Evolutionary conservation across 1,284 basidiomycete species (phyloP).

Genomic region (Irpex rosettiformis): DNA sequence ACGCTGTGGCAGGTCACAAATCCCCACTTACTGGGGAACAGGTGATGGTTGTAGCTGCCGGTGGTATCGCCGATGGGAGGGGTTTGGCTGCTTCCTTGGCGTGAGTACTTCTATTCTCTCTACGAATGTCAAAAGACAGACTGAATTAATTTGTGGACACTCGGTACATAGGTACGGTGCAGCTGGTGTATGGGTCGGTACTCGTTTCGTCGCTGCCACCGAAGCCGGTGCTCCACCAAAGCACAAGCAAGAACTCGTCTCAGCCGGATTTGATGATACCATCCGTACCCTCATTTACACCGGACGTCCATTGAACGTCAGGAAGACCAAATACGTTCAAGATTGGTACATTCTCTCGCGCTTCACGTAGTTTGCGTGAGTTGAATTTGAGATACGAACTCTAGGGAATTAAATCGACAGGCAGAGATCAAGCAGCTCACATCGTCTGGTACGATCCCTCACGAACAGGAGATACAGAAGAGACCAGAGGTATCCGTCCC

Average conservation of each 20-base stretch:
- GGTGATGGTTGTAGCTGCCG: slow-evolving; percentile 77
- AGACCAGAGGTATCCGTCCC: slow-evolving; percentile 67
- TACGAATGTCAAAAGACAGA: no score
- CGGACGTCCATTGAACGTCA: slow-evolving; percentile 81
- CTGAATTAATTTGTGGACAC: no score
- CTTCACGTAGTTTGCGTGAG: no score
- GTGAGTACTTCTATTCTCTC: slow-evolving; percentile 35
- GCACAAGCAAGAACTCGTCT: slow-evolving; percentile 72
- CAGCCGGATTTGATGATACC: slow-evolving; percentile 70
- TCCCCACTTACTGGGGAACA: slow-evolving; percentile 77
- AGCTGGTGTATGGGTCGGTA: slow-evolving; percentile 86
- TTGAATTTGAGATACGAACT: no score
- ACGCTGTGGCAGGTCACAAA: slow-evolving; percentile 59
- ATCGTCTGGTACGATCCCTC: slow-evolving; percentile 69
- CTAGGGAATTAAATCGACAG: slow-evolving; percentile 55
- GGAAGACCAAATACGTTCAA: slow-evolving; percentile 72
- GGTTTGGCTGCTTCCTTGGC: slow-evolving; percentile 77
- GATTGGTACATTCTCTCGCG: slow-evolving; percentile 46
- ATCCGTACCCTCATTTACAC: slow-evolving; percentile 75
- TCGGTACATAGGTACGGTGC: slow-evolving; percentile 71
- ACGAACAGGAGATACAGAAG: slow-evolving; percentile 66
- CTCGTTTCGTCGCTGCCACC: slow-evolving; percentile 82
- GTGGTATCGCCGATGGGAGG: slow-evolving; percentile 81
- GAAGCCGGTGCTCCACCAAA: slow-evolving; percentile 80
- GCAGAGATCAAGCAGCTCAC: slow-evolving; percentile 60